A percentile compares a stretch with the other conserved stretches of the same genome.
phyloP scores from a whole-genome alignment of 2,329 filamentous ascomycete genomes.

The Penicillium sp. region DNA sequence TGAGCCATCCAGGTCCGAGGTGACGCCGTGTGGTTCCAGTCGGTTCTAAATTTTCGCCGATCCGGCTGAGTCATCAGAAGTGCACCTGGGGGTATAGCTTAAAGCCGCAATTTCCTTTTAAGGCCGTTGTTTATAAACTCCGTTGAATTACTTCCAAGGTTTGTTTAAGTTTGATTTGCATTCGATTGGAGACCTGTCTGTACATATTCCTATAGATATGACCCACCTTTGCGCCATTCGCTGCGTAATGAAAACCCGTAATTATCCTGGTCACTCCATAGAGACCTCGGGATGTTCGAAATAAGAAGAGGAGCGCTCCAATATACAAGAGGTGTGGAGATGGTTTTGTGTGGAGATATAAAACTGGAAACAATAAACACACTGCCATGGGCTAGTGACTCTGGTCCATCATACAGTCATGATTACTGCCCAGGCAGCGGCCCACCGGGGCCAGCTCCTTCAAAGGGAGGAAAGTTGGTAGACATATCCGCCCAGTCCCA shows the following conservation, averaged over 20 bases:
- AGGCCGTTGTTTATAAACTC: neutral
- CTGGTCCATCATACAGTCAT: constrained; percentile 14
- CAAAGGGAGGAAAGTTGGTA: constrained; percentile 35
- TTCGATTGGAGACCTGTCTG: constrained; percentile 2
- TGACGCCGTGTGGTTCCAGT: constrained; percentile 22
- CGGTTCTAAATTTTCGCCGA: constrained; percentile 28
- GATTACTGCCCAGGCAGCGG: constrained; percentile 26
- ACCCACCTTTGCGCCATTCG: constrained; percentile 3
- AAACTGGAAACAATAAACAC: constrained; percentile 1
- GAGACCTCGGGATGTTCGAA: neutral
- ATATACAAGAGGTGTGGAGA: constrained; percentile 17
- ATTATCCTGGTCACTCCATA: neutral
- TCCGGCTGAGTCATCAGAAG: constrained; percentile 37
- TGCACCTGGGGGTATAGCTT: neutral
- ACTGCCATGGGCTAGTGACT: constrained; percentile 3
- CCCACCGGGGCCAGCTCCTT: constrained; percentile 20
- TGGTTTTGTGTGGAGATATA: constrained; percentile 7
- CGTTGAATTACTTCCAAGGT: neutral
- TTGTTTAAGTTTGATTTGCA: neutral
- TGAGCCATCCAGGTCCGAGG: constrained; percentile 14
- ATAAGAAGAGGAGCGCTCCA: constrained; percentile 5
- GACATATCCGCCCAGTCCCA: constrained; percentile 69
- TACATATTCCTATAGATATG: neutral
- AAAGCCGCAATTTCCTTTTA: neutral
- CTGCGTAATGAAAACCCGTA: constrained; percentile 1